phyloP scores from a whole-genome alignment of 225 moss, liverwort and hornwort genomes.

The Physcomitrium patens region DNA sequence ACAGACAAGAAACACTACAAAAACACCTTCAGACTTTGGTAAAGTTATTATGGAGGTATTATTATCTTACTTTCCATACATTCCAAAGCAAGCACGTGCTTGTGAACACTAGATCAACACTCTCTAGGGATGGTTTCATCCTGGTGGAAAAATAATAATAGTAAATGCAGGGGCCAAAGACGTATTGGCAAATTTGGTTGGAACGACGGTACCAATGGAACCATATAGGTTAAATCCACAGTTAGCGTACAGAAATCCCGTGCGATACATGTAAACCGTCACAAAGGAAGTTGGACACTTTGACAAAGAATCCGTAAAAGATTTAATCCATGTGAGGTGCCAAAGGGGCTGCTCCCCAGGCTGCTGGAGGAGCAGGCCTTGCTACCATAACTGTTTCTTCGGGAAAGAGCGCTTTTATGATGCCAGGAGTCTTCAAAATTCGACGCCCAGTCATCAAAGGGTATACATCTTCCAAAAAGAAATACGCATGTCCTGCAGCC shows the following conservation, averaged over 20 bases:
- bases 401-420: conserved; percentile 88
- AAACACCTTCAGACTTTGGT: too few species aligned
- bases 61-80: conserved; percentile 16
- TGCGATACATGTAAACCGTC: conserved; percentile 33
- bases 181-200: background rate
- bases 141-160: conserved; percentile 20
- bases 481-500: conserved; percentile 95
- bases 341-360: conserved; percentile 52
- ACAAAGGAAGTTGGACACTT: conserved; percentile 32
- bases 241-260: conserved; percentile 24
- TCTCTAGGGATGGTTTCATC: conserved; percentile 23
- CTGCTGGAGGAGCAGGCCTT: conserved; percentile 49
- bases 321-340: conserved; percentile 52
- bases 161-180: conserved; percentile 25
- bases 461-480: conserved; percentile 96
- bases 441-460: conserved; percentile 95
- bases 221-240: conserved; percentile 3
- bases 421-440: conserved; percentile 84
- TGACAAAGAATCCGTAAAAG: background rate
- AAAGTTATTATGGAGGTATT: conserved; percentile 4
- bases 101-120: conserved; percentile 25
- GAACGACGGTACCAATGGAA: conserved; percentile 6
- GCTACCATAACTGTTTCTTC: conserved; percentile 83
- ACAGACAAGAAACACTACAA: too few species aligned
- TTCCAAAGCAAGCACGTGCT: conserved; percentile 17